Evolutionary conservation across 805 yeast genomes (phyloP).

Genomic region (Kodamaea neixiangensis): DNA sequence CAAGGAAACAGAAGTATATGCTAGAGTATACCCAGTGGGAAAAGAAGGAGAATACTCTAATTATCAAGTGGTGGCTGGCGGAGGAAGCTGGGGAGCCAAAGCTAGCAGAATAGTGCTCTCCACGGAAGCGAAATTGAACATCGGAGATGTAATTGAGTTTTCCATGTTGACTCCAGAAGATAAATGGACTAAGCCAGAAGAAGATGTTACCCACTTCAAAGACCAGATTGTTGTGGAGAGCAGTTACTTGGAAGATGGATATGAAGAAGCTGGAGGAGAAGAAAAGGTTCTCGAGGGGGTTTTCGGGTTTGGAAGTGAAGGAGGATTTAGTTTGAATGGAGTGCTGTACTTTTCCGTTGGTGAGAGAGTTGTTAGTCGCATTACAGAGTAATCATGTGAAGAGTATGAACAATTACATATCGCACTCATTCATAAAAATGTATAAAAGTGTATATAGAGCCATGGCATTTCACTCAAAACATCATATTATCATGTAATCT

Average conservation of each 20-base stretch:
- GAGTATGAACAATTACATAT: too few species aligned
- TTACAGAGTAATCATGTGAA: background rate
- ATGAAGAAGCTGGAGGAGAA: slow-evolving; percentile 13
- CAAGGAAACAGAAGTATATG: slow-evolving; percentile 46
- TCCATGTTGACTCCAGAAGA: slow-evolving; percentile 44
- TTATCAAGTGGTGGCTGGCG: slow-evolving; percentile 67
- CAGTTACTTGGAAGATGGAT: slow-evolving; percentile 31
- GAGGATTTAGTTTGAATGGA: slow-evolving; percentile 28
- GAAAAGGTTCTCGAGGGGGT: slow-evolving; percentile 17
- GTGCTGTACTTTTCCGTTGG: slow-evolving; percentile 33
- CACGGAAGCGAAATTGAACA: slow-evolving; percentile 48
- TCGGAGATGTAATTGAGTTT: slow-evolving; percentile 52
- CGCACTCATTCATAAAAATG: too few species aligned
- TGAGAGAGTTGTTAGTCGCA: slow-evolving; percentile 19
- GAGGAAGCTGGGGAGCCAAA: slow-evolving; percentile 75
- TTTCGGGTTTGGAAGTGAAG: slow-evolving; percentile 36
- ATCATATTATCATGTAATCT: too few species aligned
- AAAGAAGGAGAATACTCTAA: slow-evolving; percentile 22
- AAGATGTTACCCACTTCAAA: background rate
- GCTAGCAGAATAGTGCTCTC: slow-evolving; percentile 67
- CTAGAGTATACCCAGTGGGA: slow-evolving; percentile 25
- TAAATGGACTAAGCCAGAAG: slow-evolving; percentile 16
- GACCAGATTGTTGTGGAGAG: slow-evolving; percentile 28
- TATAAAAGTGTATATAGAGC: too few species aligned
- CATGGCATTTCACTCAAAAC: too few species aligned